phyloP scores from a whole-genome alignment of 2,329 filamentous ascomycete species.

The Alternaria burnsii region DNA sequence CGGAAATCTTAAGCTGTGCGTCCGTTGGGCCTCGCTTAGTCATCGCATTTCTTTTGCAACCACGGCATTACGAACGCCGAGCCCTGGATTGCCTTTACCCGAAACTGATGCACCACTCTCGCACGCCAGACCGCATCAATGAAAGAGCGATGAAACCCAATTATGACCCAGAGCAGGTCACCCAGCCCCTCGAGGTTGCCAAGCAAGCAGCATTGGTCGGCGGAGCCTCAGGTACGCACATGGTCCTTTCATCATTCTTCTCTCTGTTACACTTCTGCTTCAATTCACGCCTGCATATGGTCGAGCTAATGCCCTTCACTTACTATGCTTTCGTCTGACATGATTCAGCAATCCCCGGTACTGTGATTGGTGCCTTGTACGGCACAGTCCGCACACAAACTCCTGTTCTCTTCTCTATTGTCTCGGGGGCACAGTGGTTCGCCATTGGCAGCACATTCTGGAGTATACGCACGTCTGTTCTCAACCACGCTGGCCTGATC shows the following conservation, averaged over 20 bases:
- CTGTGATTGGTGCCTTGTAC: constrained; percentile 59
- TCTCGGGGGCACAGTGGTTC: constrained; percentile 83
- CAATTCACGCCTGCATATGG: neutral
- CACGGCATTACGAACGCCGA: constrained; percentile 17
- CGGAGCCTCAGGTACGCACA: constrained; percentile 40
- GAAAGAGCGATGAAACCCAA: constrained; percentile 33
- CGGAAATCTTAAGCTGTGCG: constrained; percentile 37
- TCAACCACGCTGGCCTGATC: constrained; percentile 43
- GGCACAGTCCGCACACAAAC: constrained; percentile 70
- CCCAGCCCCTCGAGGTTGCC: constrained; percentile 38
- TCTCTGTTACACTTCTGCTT: neutral
- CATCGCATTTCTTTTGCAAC: constrained; percentile 17
- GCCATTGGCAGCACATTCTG: constrained; percentile 79
- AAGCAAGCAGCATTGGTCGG: constrained; percentile 38
- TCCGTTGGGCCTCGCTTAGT: constrained; percentile 32
- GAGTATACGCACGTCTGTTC: constrained; percentile 62
- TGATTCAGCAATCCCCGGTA: constrained; percentile 68
- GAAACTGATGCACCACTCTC: constrained; percentile 5
- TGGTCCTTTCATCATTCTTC: constrained; percentile 4
- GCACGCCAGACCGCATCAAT: constrained; percentile 22
- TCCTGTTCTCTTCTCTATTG: constrained; percentile 72
- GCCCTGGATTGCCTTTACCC: constrained; percentile 1
- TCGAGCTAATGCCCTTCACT: neutral
- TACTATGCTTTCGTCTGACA: constrained; percentile 19
- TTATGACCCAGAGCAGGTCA: constrained; percentile 36